These are phyloP conservation scores for Codiaeum variegatum DNA, from an alignment of 441 rosid species.

Conservation along the genomic window DNA sequence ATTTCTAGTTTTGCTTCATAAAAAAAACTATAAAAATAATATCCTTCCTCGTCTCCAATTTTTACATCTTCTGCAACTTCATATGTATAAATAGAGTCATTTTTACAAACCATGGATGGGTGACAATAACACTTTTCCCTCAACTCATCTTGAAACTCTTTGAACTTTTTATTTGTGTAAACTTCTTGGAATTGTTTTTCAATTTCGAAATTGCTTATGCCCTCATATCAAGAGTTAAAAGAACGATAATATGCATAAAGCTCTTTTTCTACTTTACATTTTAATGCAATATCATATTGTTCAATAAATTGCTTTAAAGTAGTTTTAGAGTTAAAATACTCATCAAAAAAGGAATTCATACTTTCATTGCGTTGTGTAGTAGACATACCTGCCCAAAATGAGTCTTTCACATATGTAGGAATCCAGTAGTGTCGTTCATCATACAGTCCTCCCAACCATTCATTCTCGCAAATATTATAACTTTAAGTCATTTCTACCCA, in stretches of 20 bases:
- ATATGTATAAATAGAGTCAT: background rate
- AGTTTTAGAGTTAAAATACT: background rate
- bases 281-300: background rate
- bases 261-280: background rate
- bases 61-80: background rate
- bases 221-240: background rate
- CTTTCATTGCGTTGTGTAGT: background rate
- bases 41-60: background rate
- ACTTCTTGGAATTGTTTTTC: background rate
- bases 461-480: background rate
- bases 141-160: background rate
- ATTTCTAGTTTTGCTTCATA: background rate
- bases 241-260: background rate
- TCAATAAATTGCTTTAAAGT: constrained; percentile 1
- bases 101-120: background rate
- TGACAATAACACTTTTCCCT: background rate
- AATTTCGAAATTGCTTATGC: background rate
- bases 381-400: constrained; percentile 3
- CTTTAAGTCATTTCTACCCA: background rate
- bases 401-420: background rate
- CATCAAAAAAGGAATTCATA: background rate
- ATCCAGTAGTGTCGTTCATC: background rate
- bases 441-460: background rate
- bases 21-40: background rate
- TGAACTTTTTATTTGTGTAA: background rate